Percentiles rank a stretch among this genome's conserved stretches.
Evolutionary conservation across 148 eudicot genomes (phyloP).

Genomic region (Amaranthus hypochondriacus): DNA sequence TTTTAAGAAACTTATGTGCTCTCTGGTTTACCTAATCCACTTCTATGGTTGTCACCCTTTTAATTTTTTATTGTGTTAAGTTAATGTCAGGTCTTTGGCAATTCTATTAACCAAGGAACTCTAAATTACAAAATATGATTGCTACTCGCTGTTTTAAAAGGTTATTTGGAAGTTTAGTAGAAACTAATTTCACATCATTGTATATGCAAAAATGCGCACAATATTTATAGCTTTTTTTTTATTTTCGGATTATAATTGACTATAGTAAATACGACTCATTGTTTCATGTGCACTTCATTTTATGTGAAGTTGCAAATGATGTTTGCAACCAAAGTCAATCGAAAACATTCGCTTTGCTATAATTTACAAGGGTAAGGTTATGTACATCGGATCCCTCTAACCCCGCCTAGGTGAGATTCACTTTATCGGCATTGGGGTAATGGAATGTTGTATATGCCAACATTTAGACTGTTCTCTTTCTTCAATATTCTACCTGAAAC

Average conservation of each 20-base stretch:
- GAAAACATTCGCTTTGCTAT: too few species aligned
- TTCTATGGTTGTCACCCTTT: background rate
- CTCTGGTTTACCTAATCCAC: background rate
- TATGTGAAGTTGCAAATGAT: too few species aligned
- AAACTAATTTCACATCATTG: too few species aligned
- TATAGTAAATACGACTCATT: too few species aligned
- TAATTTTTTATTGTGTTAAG: background rate
- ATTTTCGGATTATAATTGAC: too few species aligned
- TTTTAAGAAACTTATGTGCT: conserved; percentile 2
- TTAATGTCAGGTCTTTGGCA: background rate
- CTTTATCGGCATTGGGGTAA: too few species aligned
- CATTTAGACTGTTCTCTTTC: conserved; percentile 9
- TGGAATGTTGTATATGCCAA: background rate
- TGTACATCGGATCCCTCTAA: background rate
- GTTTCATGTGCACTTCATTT: too few species aligned
- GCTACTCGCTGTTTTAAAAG: conserved; percentile 4
- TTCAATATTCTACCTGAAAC: conserved; percentile 29
- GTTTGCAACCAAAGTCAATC: too few species aligned
- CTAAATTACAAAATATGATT: background rate
- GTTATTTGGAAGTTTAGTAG: background rate
- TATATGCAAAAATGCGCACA: too few species aligned
- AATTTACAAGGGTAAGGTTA: background rate
- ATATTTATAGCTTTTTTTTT: too few species aligned
- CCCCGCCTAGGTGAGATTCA: too few species aligned
- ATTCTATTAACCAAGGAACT: background rate